A percentile compares a stretch with the other conserved stretches of the same genome.
These are phyloP conservation scores for Sapria himalayana DNA, from an alignment of 345 rosid species.

Conservation along the genomic window DNA sequence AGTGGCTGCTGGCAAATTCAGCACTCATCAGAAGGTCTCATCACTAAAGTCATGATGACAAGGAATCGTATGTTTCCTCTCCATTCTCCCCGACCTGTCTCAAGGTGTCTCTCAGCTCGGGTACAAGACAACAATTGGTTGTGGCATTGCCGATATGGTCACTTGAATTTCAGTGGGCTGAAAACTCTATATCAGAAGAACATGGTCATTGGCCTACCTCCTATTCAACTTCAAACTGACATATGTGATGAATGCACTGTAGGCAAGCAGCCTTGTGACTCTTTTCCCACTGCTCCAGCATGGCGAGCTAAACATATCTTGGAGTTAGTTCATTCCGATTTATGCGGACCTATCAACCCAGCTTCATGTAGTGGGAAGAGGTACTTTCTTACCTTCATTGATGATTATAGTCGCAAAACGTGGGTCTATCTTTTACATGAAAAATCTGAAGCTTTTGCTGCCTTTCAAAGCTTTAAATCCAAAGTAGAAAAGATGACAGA, in stretches of 20 bases:
- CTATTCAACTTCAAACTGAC: too few species aligned
- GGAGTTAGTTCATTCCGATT: too few species aligned
- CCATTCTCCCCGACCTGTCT: too few species aligned
- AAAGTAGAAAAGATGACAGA: background rate
- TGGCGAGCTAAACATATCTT: too few species aligned
- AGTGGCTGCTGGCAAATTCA: background rate
- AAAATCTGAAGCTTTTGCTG: background rate
- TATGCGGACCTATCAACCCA: background rate
- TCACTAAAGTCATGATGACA: conserved; percentile 2
- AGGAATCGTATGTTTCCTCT: background rate
- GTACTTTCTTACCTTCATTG: conserved; percentile 5
- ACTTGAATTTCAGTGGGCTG: too few species aligned
- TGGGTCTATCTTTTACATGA: background rate
- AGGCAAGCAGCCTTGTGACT: background rate
- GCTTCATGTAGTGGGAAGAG: background rate
- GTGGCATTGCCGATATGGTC: too few species aligned
- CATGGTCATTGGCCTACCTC: too few species aligned
- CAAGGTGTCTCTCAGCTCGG: too few species aligned
- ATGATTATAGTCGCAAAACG: conserved; percentile 1
- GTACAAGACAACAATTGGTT: too few species aligned
- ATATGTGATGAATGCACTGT: too few species aligned
- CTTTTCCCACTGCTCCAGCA: too few species aligned
- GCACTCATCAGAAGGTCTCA: background rate
- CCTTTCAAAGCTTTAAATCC: conserved; percentile 1
- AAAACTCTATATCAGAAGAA: too few species aligned